These are phyloP conservation scores for Trichosporon sp. DNA, from an alignment of 1,284 basidiomycete genomes.

Conservation along the genomic window DNA sequence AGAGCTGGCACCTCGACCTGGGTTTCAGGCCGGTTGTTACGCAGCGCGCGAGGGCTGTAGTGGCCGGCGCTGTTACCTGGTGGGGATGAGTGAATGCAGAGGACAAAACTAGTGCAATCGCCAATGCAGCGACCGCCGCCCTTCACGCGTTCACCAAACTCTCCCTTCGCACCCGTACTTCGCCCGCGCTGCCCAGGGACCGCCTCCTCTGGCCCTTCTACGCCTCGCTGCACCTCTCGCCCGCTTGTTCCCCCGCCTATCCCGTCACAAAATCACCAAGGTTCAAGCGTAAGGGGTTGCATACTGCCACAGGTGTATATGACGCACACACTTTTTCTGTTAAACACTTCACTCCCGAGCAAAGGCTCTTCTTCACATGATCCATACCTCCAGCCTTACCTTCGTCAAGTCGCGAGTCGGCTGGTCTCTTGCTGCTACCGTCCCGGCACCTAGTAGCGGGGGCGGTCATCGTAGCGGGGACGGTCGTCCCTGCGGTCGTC, in stretches of 20 bases:
- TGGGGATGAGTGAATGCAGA: too few species aligned
- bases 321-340: not conserved
- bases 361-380: not conserved
- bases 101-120: too few species aligned
- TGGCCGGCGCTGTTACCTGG: not conserved
- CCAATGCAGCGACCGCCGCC: too few species aligned
- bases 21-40: not conserved
- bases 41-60: not conserved
- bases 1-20: not conserved
- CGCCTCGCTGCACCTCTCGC: too few species aligned
- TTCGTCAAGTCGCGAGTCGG: not conserved
- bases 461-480: constrained; percentile 33
- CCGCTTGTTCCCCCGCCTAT: not conserved
- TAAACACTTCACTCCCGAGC: not conserved
- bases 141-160: too few species aligned
- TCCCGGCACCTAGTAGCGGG: constrained; percentile 27
- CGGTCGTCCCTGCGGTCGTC: constrained; percentile 27
- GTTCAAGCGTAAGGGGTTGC: not conserved
- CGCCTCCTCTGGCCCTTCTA: too few species aligned
- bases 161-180: too few species aligned
- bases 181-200: too few species aligned
- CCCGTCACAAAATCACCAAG: too few species aligned
- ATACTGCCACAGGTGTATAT: not conserved
- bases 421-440: not conserved
- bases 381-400: not conserved